These are phyloP conservation scores for Lactarius hengduanensis DNA, from an alignment of 768 basidiomycete genomes.

Conservation along the genomic window DNA sequence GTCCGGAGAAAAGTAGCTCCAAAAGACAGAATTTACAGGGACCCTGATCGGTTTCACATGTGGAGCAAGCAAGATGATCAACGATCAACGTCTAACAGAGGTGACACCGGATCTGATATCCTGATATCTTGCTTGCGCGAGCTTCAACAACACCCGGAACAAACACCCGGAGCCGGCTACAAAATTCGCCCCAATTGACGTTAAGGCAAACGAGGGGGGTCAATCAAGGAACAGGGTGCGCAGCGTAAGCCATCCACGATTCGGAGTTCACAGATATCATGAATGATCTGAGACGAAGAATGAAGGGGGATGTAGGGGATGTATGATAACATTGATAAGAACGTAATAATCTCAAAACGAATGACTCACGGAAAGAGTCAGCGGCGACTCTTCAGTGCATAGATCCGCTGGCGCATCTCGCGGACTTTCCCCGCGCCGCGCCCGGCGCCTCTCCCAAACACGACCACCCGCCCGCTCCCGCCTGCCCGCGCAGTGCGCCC, in stretches of 20 bases:
- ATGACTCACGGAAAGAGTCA: background rate
- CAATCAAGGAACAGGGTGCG: background rate
- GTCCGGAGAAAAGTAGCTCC: no score
- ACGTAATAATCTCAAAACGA: background rate
- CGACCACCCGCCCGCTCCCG: conserved; percentile 62
- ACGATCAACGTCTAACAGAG: no score
- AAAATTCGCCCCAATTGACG: background rate
- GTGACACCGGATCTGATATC: background rate
- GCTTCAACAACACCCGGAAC: background rate
- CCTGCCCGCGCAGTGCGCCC: conserved; percentile 82
- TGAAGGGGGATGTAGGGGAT: background rate
- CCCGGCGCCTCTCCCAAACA: conserved; percentile 71
- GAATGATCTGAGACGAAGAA: background rate
- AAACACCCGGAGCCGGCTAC: background rate
- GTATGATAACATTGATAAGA: background rate
- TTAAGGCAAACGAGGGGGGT: background rate
- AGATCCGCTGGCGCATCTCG: conserved; percentile 21
- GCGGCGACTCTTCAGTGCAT: conserved; percentile 3
- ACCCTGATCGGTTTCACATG: background rate
- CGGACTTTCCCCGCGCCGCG: conserved; percentile 48
- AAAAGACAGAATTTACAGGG: background rate
- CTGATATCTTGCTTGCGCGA: no score
- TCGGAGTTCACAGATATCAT: background rate
- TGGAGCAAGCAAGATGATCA: background rate
- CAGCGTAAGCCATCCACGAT: background rate